A percentile compares a stretch with the other conserved stretches of the same genome.
phyloP scores from a whole-genome alignment of 495 filamentous ascomycete species.

The Trypethelium eluteriae region DNA sequence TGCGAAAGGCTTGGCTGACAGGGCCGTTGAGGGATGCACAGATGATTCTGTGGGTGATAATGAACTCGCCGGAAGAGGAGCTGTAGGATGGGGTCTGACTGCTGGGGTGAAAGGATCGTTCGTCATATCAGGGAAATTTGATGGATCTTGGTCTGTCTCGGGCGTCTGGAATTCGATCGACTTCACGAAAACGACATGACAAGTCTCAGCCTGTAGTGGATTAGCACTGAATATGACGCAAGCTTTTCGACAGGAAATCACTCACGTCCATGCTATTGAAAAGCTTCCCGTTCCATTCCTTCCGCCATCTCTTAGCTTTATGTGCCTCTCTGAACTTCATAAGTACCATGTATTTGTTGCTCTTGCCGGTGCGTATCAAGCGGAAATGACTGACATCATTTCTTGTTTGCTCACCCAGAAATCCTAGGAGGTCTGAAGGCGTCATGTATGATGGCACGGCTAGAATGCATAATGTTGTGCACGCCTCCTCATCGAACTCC shows the following conservation, averaged over 20 bases:
- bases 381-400: slow-evolving; percentile 88
- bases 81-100: slow-evolving; percentile 21
- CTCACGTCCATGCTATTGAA: slow-evolving; percentile 91
- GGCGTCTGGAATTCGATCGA: slow-evolving; percentile 64
- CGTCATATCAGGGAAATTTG: slow-evolving; percentile 51
- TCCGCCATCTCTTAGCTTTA: slow-evolving; percentile 71
- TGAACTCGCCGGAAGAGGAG: slow-evolving; percentile 27
- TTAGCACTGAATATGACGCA: slow-evolving; percentile 23
- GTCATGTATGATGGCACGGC: slow-evolving; percentile 92
- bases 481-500: slow-evolving; percentile 51
- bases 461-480: slow-evolving; percentile 86
- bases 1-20: slow-evolving; percentile 72
- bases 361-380: slow-evolving; percentile 81
- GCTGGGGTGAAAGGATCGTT: slow-evolving; percentile 58
- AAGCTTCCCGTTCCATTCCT: slow-evolving; percentile 85
- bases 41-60: slow-evolving; percentile 34
- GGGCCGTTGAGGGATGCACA: slow-evolving; percentile 41
- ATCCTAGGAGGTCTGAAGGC: slow-evolving; percentile 83
- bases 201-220: slow-evolving; percentile 71
- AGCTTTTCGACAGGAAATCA: slow-evolving; percentile 16
- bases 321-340: slow-evolving; percentile 83
- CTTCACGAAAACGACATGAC: slow-evolving; percentile 92
- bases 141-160: slow-evolving; percentile 30
- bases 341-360: slow-evolving; percentile 91
- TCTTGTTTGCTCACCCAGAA: slow-evolving; percentile 81